Conservation (phyloP, 2,329 filamentous ascomycete genomes). For the Rhinocladiella mackenziei region DNA sequence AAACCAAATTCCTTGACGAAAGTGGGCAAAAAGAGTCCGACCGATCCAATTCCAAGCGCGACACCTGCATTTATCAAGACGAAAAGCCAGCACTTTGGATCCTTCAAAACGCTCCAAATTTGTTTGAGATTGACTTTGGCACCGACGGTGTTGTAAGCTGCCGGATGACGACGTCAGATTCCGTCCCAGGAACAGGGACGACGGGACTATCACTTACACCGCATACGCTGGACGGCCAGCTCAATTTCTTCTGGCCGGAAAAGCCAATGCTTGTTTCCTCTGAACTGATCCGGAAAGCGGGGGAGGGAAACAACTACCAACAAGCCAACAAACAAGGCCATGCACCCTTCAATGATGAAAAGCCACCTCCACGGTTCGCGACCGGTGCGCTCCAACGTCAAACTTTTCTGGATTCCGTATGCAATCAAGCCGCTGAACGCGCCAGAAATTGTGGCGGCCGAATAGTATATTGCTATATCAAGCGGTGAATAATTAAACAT, state of each 20-base stretch:
- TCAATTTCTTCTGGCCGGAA: constrained; percentile 1
- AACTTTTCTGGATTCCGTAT: constrained; percentile 61
- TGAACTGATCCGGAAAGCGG: constrained; percentile 53
- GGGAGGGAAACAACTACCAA: constrained; percentile 58
- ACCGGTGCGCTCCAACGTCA: constrained; percentile 54
- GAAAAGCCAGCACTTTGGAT: constrained; percentile 12
- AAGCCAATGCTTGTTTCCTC: constrained; percentile 1
- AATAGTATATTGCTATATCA: no score
- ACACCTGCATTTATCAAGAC: constrained; percentile 8
- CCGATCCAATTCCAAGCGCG: constrained; percentile 6
- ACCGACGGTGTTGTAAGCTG: constrained; percentile 8
- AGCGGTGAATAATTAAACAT: no score
- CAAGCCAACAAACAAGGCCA: constrained; percentile 60
- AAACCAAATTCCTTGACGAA: constrained; percentile 14
- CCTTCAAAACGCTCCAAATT: constrained; percentile 3
- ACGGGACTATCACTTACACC: no score
- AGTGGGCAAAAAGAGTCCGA: constrained; percentile 13
- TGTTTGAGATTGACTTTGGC: constrained; percentile 10
- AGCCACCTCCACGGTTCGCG: constrained; percentile 60
- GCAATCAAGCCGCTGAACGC: constrained; percentile 65
- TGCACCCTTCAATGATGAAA: constrained; percentile 66
- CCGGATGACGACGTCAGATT: no score
- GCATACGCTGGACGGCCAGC: no score
- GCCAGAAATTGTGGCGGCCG: no score
- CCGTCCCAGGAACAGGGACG: no score